These are phyloP conservation scores for Fomitopsis pinicola DNA, from an alignment of 1,284 basidiomycete genomes.

Conservation along the genomic window DNA sequence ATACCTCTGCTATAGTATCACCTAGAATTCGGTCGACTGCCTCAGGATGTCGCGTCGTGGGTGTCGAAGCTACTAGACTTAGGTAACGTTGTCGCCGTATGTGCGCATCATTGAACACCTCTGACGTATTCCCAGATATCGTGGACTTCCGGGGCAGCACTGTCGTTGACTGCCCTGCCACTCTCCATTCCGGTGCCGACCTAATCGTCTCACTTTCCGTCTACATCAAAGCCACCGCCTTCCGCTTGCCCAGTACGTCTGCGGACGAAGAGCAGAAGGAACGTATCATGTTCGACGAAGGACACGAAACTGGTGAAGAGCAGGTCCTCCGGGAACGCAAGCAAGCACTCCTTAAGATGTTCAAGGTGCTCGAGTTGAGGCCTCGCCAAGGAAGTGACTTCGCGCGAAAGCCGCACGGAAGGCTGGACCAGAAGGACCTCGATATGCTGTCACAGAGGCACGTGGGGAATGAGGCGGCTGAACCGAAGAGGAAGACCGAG, in stretches of 20 bases:
- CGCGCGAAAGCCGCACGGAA: constrained; percentile 27
- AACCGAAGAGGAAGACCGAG: constrained; percentile 34
- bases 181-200: constrained; percentile 61
- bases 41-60: constrained; percentile 66
- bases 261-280: constrained; percentile 25
- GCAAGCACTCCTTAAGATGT: constrained; percentile 56
- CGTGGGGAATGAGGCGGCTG: constrained; percentile 28
- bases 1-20: background rate
- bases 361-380: constrained; percentile 59
- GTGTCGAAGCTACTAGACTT: constrained; percentile 69
- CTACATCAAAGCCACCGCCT: constrained; percentile 63
- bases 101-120: background rate
- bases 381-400: constrained; percentile 33
- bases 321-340: constrained; percentile 75
- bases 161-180: constrained; percentile 69
- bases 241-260: constrained; percentile 41
- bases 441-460: constrained; percentile 33
- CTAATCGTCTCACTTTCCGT: constrained; percentile 68
- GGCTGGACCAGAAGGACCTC: constrained; percentile 38
- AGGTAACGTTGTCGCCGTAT: constrained; percentile 33
- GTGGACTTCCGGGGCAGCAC: constrained; percentile 56
- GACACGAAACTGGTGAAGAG: constrained; percentile 73
- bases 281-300: constrained; percentile 56
- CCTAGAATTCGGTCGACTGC: constrained; percentile 69
- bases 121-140: constrained; percentile 38